These are phyloP conservation scores for Hypoxylon lenormandii DNA, from an alignment of 495 filamentous ascomycete genomes.

Conservation along the genomic window DNA sequence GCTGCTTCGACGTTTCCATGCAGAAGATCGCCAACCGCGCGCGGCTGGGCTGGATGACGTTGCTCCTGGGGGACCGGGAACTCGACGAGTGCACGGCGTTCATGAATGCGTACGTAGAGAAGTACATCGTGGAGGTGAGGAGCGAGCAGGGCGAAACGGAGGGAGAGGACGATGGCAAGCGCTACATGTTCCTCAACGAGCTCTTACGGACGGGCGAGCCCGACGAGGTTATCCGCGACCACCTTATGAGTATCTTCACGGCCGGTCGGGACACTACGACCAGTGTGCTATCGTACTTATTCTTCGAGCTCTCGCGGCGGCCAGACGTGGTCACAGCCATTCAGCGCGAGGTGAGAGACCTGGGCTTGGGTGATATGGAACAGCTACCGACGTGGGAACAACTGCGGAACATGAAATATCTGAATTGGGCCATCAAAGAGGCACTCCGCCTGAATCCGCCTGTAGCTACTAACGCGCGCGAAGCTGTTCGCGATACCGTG, in stretches of 20 bases:
- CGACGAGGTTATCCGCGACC: slow-evolving; percentile 55
- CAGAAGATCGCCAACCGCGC: slow-evolving; percentile 56
- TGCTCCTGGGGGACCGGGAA: slow-evolving; percentile 63
- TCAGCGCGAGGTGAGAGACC: slow-evolving; percentile 58
- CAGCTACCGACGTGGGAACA: slow-evolving; percentile 58
- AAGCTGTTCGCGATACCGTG: slow-evolving; percentile 63
- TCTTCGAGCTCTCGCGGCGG: slow-evolving; percentile 70
- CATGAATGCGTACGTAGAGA: slow-evolving; percentile 57
- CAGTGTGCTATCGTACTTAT: slow-evolving; percentile 67
- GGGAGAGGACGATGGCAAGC: slow-evolving; percentile 37
- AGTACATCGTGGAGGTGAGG: slow-evolving; percentile 56
- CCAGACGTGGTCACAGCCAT: slow-evolving; percentile 64
- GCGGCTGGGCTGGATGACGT: slow-evolving; percentile 66
- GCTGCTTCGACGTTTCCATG: slow-evolving; percentile 57
- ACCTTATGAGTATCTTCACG: slow-evolving; percentile 66
- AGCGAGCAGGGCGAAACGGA: slow-evolving; percentile 32
- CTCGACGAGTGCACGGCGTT: slow-evolving; percentile 57
- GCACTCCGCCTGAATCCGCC: slow-evolving; percentile 69
- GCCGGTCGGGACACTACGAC: slow-evolving; percentile 74
- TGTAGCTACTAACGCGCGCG: slow-evolving; percentile 67
- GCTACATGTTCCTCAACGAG: slow-evolving; percentile 66
- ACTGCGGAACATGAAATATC: slow-evolving; percentile 63
- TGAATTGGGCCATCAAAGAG: slow-evolving; percentile 64
- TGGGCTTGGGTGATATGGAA: slow-evolving; percentile 27
- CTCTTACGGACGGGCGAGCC: slow-evolving; percentile 56